Percentiles rank a stretch among this genome's conserved stretches.
phyloP scores from a whole-genome alignment of 2,329 filamentous ascomycete species.

The Sclerotinia borealis region DNA sequence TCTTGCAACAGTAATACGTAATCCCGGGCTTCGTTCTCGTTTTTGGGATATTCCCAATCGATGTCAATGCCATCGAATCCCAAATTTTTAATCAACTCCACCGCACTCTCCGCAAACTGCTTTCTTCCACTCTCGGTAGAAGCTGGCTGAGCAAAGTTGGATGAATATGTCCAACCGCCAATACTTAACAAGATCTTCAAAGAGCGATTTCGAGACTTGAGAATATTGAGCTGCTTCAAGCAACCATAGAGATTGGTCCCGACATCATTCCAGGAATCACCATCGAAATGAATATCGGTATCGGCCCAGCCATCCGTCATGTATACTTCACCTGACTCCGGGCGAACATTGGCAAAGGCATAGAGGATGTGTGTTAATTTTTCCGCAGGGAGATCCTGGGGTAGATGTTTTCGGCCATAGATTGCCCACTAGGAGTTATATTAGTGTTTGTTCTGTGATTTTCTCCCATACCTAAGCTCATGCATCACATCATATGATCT shows the following conservation, averaged over 20 bases:
- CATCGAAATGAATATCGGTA: slow-evolving; percentile 43
- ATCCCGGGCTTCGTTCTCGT: slow-evolving; percentile 47
- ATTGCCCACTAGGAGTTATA: slow-evolving; percentile 53
- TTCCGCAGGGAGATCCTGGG: slow-evolving; percentile 73
- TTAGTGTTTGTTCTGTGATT: slow-evolving; percentile 5
- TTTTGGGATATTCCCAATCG: slow-evolving; percentile 63
- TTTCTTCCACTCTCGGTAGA: slow-evolving; percentile 63
- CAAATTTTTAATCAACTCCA: slow-evolving; percentile 69
- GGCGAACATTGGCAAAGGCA: slow-evolving; percentile 78
- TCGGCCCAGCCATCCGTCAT: slow-evolving; percentile 60
- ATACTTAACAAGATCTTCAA: slow-evolving; percentile 82
- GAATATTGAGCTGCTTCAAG: slow-evolving; percentile 78
- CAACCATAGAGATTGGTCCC: slow-evolving; percentile 85
- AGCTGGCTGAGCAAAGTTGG: slow-evolving; percentile 72
- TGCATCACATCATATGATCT: background rate
- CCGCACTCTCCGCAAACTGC: slow-evolving; percentile 66
- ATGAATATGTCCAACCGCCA: slow-evolving; percentile 87
- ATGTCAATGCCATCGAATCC: slow-evolving; percentile 71
- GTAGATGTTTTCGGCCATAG: slow-evolving; percentile 78
- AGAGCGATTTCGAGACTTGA: slow-evolving; percentile 75
- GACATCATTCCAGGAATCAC: slow-evolving; percentile 62
- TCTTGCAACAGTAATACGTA: slow-evolving; percentile 53
- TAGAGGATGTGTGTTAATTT: slow-evolving; percentile 88
- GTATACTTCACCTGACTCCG: slow-evolving; percentile 72
- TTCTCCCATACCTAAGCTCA: background rate